Base-by-base conservation (phyloP, 2,329 filamentous ascomycete species). In the Colletotrichum higginsianum region DNA sequence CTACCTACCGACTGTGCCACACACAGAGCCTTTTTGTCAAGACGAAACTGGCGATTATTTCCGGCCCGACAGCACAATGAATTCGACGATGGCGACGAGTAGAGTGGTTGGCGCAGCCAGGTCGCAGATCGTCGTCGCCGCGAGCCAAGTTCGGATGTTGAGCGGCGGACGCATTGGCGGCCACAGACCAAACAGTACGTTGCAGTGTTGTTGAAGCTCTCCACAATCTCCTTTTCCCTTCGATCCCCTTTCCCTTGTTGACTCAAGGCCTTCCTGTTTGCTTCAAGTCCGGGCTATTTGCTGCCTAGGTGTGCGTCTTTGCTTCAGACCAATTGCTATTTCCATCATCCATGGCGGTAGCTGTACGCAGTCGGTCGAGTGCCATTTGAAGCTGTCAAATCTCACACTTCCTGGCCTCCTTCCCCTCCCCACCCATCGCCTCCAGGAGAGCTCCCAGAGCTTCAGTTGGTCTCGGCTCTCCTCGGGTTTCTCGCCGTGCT, bases 1-100 rank as follows among this genome's bases (percentile, higher is more conserved):
- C 35, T 38, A 38, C 35, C 35, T 38, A 38, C 35, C 35, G 9
- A 38, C 8, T 2, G 35, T 11, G 35, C 35, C 35, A 38, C 9
- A 38, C 9, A 38, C 8, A 3, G 35, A 9, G n/a, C 26, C 40
- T 38, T 58, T 15, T 11, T 21, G 12, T 21, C 16, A 9, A 38
- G 9, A 38, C 35, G 8, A 38, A 38, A 38, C 35, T 38, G 35
- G 35, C 35, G 2, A 7, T 42, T 21, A 46, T 40, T 18, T 5
- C 40, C 75, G 66, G 65, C 70, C 61, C 35, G 35, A 11, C 35
- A 64, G 76, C 64, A 64, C 76, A 76, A 66, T 57, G 75, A 64
- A 74, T 77, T 53, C 76, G 78, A 65, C 78, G 80, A 50, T 75
- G 60, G 65, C 58, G 40, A 58, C 65, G 40, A 35, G 52, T 26